Conservation (phyloP, 1,139 yeast genomes). For the Magnusiomyces magnusii region DNA sequence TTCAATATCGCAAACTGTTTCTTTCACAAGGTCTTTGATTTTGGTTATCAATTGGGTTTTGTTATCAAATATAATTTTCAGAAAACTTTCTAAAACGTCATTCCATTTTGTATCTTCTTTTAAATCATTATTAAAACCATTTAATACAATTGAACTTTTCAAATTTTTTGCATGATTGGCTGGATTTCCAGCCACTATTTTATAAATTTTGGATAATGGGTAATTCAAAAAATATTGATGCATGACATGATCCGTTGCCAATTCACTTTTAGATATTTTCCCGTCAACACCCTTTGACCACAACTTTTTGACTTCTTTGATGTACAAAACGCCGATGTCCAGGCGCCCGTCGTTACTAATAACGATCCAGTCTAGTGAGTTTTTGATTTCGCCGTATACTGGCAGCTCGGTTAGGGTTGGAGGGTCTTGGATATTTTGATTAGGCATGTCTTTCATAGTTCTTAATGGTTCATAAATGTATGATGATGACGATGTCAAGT, state of each 20-base stretch:
- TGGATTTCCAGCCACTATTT: background rate
- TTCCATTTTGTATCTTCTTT: background rate
- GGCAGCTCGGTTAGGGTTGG: background rate
- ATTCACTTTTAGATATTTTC: background rate
- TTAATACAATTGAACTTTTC: too few species aligned
- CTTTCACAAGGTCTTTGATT: background rate
- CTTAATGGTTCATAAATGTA: background rate
- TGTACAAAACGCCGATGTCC: background rate
- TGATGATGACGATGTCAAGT: too few species aligned
- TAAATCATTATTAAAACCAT: too few species aligned
- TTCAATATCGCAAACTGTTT: background rate
- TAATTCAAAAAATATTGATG: background rate
- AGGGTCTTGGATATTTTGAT: background rate
- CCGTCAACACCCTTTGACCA: background rate
- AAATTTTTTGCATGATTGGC: too few species aligned
- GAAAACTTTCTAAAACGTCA: background rate
- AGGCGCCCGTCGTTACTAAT: background rate
- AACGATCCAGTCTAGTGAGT: background rate
- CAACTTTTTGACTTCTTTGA: background rate
- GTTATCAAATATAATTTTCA: too few species aligned
- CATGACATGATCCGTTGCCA: background rate
- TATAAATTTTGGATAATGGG: background rate
- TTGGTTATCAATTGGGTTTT: background rate
- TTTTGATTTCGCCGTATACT: background rate
- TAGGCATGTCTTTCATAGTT: background rate